phyloP scores from a whole-genome alignment of 148 eudicot species.

The Arctostaphylos glauca region DNA sequence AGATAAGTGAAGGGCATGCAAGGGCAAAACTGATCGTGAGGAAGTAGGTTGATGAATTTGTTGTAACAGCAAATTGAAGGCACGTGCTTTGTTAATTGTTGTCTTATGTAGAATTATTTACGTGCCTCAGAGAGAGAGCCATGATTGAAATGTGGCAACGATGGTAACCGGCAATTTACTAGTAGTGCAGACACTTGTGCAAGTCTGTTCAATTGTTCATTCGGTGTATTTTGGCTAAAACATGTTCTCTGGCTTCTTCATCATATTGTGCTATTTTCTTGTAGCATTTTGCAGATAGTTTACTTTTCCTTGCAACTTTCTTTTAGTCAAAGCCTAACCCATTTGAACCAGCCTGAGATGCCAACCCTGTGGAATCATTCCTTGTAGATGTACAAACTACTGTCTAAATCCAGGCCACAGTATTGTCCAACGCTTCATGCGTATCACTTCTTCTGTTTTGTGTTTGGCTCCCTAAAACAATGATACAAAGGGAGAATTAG shows the following conservation, averaged over 20 bases:
- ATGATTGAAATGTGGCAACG: background rate
- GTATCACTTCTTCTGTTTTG: too few species aligned
- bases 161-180: background rate
- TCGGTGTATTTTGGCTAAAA: too few species aligned
- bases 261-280: too few species aligned
- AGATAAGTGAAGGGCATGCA: slow-evolving; percentile 13
- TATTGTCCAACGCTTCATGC: too few species aligned
- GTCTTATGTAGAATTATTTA: background rate
- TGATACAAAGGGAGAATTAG: too few species aligned
- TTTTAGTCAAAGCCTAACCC: too few species aligned
- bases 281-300: background rate
- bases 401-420: too few species aligned
- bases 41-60: background rate
- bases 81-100: background rate
- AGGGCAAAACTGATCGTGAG: background rate
- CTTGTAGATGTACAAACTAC: too few species aligned
- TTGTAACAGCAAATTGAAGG: background rate
- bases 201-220: too few species aligned
- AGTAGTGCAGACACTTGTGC: background rate
- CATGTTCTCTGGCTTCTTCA: too few species aligned
- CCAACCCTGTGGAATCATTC: too few species aligned
- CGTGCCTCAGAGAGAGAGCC: background rate
- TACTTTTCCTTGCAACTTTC: background rate
- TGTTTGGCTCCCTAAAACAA: too few species aligned
- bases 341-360: background rate